These are phyloP conservation scores for Pyropia yezoensis DNA, from an alignment of 23 red algal genomes.

Conservation along the genomic window DNA sequence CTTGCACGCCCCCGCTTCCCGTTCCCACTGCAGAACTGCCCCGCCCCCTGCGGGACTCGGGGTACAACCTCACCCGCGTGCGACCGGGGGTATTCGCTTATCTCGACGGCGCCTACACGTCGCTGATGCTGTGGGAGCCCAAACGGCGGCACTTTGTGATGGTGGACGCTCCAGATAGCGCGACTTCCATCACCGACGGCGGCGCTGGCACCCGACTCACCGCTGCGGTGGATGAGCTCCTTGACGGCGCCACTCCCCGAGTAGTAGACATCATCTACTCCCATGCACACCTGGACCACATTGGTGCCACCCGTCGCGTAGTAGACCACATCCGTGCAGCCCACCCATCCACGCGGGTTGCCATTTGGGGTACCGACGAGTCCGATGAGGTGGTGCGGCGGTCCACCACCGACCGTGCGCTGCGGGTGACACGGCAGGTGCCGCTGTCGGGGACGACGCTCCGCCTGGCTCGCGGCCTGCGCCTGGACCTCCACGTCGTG, in stretches of 20 bases:
- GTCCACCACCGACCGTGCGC: background rate
- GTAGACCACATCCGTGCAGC: background rate
- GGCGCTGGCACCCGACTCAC: constrained; percentile 4
- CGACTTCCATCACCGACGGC: background rate
- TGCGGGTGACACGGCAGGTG: constrained; percentile 1
- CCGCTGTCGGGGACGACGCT: background rate
- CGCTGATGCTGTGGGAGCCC: constrained; percentile 6
- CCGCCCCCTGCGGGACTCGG: too few species aligned
- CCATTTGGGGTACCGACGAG: constrained; percentile 16
- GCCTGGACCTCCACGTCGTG: constrained; percentile 8
- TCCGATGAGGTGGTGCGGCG: background rate
- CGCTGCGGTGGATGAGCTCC: constrained; percentile 3
- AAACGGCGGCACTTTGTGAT: constrained; percentile 7
- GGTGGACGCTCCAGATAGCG: background rate
- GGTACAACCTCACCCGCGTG: constrained; percentile 1
- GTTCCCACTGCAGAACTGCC: too few species aligned
- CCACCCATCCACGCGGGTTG: constrained; percentile 3
- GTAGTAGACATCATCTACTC: constrained; percentile 21
- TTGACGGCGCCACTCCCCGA: constrained; percentile 2
- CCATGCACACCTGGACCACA: constrained; percentile 39
- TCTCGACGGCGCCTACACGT: constrained; percentile 14
- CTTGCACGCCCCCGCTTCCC: too few species aligned
- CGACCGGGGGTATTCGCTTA: constrained; percentile 20
- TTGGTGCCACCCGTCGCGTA: constrained; percentile 4
- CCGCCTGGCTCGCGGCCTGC: background rate